Evolutionary conservation across 2,329 filamentous ascomycete species (phyloP), one percentile per base, ranked within the genome.

Genomic region (Coniella lustricola): DNA sequence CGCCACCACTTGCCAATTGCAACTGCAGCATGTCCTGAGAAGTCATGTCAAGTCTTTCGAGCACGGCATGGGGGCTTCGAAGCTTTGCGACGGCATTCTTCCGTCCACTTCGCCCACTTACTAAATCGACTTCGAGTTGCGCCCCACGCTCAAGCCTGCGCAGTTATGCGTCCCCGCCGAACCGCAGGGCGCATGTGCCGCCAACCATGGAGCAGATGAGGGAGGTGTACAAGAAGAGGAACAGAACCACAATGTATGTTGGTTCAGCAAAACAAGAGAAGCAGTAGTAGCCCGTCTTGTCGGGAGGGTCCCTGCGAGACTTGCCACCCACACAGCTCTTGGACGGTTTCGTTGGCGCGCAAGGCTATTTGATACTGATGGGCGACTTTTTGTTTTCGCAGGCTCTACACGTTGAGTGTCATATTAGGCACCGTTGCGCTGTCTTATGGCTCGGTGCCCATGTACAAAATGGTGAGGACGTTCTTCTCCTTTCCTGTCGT

Each of bases 371-470:
- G 4, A 16, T 17, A n/a, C 20, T 32, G n/a, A 33, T 21, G 35
- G 32, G 4, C 34, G 33, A 48, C 44, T 59, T 62, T 41, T 61
- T 55, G 42, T 33, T 37, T 36, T 46, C 40, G 31, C 56, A 86
- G 82, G 66, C 84, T 81, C 69, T 93, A 91, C 63, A 79, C 82
- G 13, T 66, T 90, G 54, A 89, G 85, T 62, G 72, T 88, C 53
- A 89, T 91, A 50, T 69, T 93, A 45, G 87, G 85, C 48, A 90
- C 87, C 4, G 83, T 90, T 17, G 86, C 86, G 3, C 70, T 93
- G 32, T 85, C 86, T 1, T 93, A 93, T 62, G 87, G 87, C 57
- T 89, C 85, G 10, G 88, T 93, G 42, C 88, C 88, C 2, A 71
- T 93, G 64, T 94, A 94, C 67, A 91, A 91, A 67, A 91, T 90